Evolutionary conservation across 2,329 filamentous ascomycete species (phyloP), one percentile per base, ranked within the genome.

Genomic region (Aspergillus ibericus): DNA sequence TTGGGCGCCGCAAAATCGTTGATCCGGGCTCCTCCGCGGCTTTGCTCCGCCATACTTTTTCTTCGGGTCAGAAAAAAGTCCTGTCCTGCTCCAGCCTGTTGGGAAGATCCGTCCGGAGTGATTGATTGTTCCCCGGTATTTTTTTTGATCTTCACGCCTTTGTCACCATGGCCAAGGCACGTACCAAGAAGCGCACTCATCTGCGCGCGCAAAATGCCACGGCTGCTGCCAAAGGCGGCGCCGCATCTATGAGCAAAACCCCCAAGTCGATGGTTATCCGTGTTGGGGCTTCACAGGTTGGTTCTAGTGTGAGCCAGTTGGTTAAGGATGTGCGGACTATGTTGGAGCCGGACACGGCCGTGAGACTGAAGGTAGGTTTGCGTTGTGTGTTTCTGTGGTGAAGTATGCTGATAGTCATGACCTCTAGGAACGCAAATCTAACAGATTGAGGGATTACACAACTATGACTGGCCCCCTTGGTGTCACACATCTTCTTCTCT

Each of bases 201-300:
- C 77, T 88, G 55, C 87, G 88, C 60, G 85, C 88, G 52, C 83
- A 84, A 53, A 84, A 85, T 68, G 83, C 68, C 69, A 81, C 68
- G 67, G 78, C 63, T 64, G 81, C 69, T 56, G 72, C 72, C 52
- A 83, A 83, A 63, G 80, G 82, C 44, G 83, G 85, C 58, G 86
- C 87, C 75, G 83, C 85, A 59, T 84, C 87, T 22, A 82, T 80
- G 59, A 81, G 84, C 54, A 86, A 87, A 64, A 83, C 87, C 53
- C 95, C 95, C 34, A 97, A 97, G 83, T 96, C 90, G 74, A 97
- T 99, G 93, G 93, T 99, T 59, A 96, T 99, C 76, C 91, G 95
- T 67, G 93, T 97, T 70, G 95, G 95, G 68, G 93, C 93, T 68
- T 90, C 92, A 69, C 91, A 97, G 73, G 92, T 99, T 53, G 95